Conservation (phyloP, 805 yeast genomes). For the Naumovozyma baii region DNA sequence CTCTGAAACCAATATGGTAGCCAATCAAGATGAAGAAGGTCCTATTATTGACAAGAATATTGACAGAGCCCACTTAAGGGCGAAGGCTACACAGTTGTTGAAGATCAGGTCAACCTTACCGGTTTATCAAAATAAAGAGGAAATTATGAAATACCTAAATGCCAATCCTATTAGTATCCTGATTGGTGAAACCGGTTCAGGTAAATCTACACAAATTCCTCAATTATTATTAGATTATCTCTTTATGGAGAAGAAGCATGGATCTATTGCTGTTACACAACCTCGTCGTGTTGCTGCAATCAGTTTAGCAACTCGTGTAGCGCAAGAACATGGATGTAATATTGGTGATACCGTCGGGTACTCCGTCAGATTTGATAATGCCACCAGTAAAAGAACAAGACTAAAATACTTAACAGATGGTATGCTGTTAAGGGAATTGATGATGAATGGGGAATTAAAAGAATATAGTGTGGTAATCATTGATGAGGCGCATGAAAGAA, state of each 20-base stretch:
- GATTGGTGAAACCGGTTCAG: conserved; percentile 96
- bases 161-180: conserved; percentile 62
- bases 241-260: conserved; percentile 26
- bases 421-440: conserved; percentile 86
- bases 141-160: conserved; percentile 46
- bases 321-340: conserved; percentile 71
- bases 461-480: conserved; percentile 70
- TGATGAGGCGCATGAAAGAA: conserved; percentile 97
- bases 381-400: conserved; percentile 49
- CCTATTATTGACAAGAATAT: conserved; percentile 14
- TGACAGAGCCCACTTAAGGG: conserved; percentile 21
- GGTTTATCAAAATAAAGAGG: conserved; percentile 60
- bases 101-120: conserved; percentile 55
- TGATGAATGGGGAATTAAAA: conserved; percentile 56
- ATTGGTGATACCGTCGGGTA: conserved; percentile 84
- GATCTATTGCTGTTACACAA: conserved; percentile 82
- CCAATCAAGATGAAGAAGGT: conserved; percentile 2
- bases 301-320: conserved; percentile 83
- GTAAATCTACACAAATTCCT: conserved; percentile 95
- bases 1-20: conserved; percentile 25
- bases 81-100: conserved; percentile 37
- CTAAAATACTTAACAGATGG: conserved; percentile 91
- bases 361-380: conserved; percentile 83
- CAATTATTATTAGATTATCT: conserved; percentile 60
- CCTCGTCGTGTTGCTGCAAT: conserved; percentile 98